phyloP scores from a whole-genome alignment of 2,329 filamentous ascomycete species.

The Verticillium tricorpus region DNA sequence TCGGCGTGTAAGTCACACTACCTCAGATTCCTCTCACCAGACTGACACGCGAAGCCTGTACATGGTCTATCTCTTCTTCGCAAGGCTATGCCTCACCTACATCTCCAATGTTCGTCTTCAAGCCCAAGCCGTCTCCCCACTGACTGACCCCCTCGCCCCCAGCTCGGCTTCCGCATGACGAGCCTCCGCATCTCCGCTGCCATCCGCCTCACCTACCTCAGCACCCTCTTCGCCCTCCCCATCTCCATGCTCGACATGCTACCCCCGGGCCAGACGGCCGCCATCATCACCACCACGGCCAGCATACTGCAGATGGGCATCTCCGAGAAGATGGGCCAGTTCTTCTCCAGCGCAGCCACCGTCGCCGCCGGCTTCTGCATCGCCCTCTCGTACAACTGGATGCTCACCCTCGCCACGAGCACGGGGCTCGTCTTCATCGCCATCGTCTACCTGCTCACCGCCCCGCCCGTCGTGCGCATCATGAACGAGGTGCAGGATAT shows the following conservation, averaged over 20 bases:
- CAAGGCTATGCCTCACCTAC: conserved; percentile 25
- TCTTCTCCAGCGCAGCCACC: conserved; percentile 38
- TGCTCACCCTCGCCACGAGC: conserved; percentile 42
- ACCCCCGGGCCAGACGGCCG: conserved; percentile 44
- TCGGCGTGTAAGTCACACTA: conserved; percentile 13
- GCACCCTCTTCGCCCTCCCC: conserved; percentile 44
- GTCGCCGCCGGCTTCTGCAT: conserved; percentile 42
- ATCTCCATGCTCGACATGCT: conserved; percentile 45
- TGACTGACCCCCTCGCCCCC: neutral
- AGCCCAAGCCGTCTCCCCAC: neutral
- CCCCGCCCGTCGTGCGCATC: conserved; percentile 23
- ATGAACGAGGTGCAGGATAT: conserved; percentile 20
- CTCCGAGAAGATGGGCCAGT: conserved; percentile 43
- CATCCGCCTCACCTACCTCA: conserved; percentile 45
- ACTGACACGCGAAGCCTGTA: conserved; percentile 18
- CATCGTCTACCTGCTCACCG: conserved; percentile 35
- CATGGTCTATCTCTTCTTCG: conserved; percentile 30
- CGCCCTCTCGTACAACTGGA: conserved; percentile 48
- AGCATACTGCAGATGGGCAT: conserved; percentile 51
- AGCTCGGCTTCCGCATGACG: conserved; percentile 42
- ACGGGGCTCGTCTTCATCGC: conserved; percentile 25
- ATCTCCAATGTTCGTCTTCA: conserved; percentile 15
- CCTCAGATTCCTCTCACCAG: neutral
- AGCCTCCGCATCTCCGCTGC: conserved; percentile 46
- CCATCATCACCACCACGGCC: conserved; percentile 47